Conservation (phyloP, 495 filamentous ascomycete genomes). For the Penicillium dipodomyicola region DNA sequence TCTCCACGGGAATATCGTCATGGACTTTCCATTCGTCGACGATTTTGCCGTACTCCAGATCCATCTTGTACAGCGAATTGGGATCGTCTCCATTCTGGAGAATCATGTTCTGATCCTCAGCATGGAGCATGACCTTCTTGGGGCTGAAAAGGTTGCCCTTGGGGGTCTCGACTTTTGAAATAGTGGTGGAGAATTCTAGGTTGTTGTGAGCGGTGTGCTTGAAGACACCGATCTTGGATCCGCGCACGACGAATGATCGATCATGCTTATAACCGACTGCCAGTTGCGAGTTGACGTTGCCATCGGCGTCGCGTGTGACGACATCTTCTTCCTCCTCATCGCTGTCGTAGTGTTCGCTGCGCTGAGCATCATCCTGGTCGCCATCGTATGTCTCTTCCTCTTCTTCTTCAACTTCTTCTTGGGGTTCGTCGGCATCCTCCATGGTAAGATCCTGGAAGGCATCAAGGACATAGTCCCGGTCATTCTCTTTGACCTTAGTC, state of each 20-base stretch:
- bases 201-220: slow-evolving; percentile 92
- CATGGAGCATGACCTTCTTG: slow-evolving; percentile 97
- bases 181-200: slow-evolving; percentile 95
- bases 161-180: slow-evolving; percentile 91
- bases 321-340: slow-evolving; percentile 92
- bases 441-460: slow-evolving; percentile 94
- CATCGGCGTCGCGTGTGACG: slow-evolving; percentile 66
- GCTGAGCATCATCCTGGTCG: slow-evolving; percentile 58
- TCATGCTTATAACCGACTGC: slow-evolving; percentile 99
- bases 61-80: slow-evolving; percentile 95
- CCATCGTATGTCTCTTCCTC: slow-evolving; percentile 64
- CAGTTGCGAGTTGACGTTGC: slow-evolving; percentile 87
- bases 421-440: slow-evolving; percentile 67
- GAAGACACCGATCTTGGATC: slow-evolving; percentile 97
- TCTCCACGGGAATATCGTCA: slow-evolving; percentile 88
- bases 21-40: slow-evolving; percentile 99
- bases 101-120: slow-evolving; percentile 89
- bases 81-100: slow-evolving; percentile 81
- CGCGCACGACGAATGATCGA: slow-evolving; percentile 92
- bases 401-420: slow-evolving; percentile 61
- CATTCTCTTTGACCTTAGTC: slow-evolving; percentile 85
- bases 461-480: slow-evolving; percentile 90
- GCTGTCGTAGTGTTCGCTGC: slow-evolving; percentile 80
- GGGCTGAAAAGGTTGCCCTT: slow-evolving; percentile 86
- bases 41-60: slow-evolving; percentile 97